Evolutionary conservation across 2,329 filamentous ascomycete genomes (phyloP).

Genomic region (Trichoderma hamatum): DNA sequence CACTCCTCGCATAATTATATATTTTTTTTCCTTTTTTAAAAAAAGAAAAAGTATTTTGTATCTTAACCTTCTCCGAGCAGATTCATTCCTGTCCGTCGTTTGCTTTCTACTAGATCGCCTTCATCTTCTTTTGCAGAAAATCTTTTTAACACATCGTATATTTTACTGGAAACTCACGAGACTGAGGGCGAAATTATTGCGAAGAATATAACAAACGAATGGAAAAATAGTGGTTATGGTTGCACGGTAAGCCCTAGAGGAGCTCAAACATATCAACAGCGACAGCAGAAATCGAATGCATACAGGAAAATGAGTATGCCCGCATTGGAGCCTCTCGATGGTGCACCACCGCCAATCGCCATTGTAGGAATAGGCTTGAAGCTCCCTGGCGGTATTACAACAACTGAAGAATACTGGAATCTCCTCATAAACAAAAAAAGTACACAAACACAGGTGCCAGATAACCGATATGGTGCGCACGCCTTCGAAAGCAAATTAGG

Average conservation of each 20-base stretch:
- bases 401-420: slow-evolving; percentile 37
- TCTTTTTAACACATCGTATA: background rate
- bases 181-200: background rate
- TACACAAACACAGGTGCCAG: slow-evolving; percentile 31
- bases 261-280: background rate
- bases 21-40: no score
- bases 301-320: background rate
- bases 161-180: background rate
- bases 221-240: background rate
- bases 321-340: background rate
- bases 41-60: background rate
- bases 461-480: slow-evolving; percentile 35
- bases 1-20: background rate
- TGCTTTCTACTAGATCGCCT: background rate
- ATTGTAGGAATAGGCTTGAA: slow-evolving; percentile 41
- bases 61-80: no score
- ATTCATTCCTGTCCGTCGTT: background rate
- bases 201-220: background rate
- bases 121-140: background rate
- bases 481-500: slow-evolving; percentile 28
- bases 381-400: slow-evolving; percentile 37
- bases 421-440: slow-evolving; percentile 36
- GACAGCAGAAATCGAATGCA: background rate
- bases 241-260: background rate
- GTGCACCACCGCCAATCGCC: slow-evolving; percentile 35